Base-by-base conservation (phyloP, 2,329 filamentous ascomycete species). In the Hypoxylon sp. region DNA sequence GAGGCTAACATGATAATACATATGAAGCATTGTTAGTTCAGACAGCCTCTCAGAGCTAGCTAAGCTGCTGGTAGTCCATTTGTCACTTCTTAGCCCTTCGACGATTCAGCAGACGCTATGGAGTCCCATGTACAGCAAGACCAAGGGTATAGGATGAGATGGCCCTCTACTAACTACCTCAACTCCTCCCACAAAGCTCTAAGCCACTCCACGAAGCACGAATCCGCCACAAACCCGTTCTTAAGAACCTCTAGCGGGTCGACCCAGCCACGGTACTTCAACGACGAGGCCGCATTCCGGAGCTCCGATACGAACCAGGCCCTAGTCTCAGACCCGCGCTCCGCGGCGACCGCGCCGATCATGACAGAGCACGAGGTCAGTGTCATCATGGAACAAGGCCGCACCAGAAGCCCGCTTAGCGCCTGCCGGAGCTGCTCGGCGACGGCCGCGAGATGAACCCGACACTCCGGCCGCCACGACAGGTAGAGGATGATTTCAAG, bases 361-460 rank as follows among this genome's bases (percentile, higher is more conserved):
- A 70, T 64, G 40, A 67, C 45, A 15, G 55, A 57, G 46, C 62
- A 68, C 8, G 59, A 67, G 9, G 67, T 70, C 15, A 70, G 40
- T 35, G 68, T 60, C 63, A 63, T 63, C 18, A 61, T 67, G 13
- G 53, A 54, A 23, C 67, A 70, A 1, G 60, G 53, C 24, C 57
- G 60, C 9, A 65, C 41, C 10, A 48, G 64, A 1, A 58, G 45
- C 17, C 48, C 40, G 13, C 38, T 35, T 10, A 66, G 48, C 2
- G 60, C 38, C 18, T 58, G 45, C 57, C 64, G 59, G 20, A 70
- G 49, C 23, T 67, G 56, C 3, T 53, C 45, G 0, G 65, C 66
- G n/a, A 62, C 11, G 8, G 56, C 15, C 8, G 56, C 53, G 23
- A 58, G 37, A 26, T 64, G 31, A 23, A 60, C 41, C 4, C 18